Evolutionary conservation across 1,284 basidiomycete species (phyloP).

Genomic region (Cerrena zonata): DNA sequence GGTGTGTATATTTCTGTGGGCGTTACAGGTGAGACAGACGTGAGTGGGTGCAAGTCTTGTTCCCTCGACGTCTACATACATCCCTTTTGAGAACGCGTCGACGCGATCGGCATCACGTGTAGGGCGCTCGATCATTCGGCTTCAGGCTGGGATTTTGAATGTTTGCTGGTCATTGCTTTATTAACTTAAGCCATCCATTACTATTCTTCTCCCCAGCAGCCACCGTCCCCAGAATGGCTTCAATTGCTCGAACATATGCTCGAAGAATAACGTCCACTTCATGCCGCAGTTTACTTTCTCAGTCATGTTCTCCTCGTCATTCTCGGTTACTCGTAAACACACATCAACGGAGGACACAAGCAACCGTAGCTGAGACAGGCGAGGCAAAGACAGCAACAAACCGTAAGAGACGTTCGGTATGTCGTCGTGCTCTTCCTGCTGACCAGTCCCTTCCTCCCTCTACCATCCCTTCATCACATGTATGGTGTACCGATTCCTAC

Average conservation of each 20-base stretch:
- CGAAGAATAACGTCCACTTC: neutral
- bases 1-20: too few species aligned
- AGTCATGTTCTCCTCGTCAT: neutral
- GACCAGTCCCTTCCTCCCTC: neutral
- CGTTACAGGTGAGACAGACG: too few species aligned
- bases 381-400: conserved; percentile 4
- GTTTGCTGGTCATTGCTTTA: neutral
- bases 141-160: neutral
- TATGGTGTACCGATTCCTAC: neutral
- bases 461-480: neutral
- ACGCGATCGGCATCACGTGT: neutral
- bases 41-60: neutral
- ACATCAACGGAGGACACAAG: neutral
- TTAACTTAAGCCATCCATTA: too few species aligned
- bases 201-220: neutral
- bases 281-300: neutral
- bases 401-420: conserved; percentile 7
- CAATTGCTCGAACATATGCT: neutral
- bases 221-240: neutral
- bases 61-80: too few species aligned
- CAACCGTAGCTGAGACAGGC: conserved; percentile 2
- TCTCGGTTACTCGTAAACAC: neutral
- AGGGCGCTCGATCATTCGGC: neutral
- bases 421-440: conserved; percentile 1
- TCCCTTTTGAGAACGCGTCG: too few species aligned